A percentile compares a stretch with the other conserved stretches of the same genome.
Conservation (phyloP, 306 rosid species). For the Nissolia schottii region DNA sequence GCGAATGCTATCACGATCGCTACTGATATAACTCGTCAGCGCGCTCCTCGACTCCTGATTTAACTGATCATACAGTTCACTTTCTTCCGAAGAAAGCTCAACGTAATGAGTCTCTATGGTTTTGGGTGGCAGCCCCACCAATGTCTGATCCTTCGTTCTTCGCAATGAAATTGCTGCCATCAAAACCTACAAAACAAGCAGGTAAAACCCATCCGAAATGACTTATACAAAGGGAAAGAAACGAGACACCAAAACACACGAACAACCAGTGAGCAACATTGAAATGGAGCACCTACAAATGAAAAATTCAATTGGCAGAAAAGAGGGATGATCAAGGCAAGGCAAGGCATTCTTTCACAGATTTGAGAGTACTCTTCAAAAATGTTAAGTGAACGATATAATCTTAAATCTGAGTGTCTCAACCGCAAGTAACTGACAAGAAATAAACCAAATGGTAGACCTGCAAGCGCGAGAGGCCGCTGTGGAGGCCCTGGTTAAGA, state of each 20-base stretch:
- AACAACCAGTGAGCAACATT: neutral
- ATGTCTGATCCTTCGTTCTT: conserved; percentile 61
- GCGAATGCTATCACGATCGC: conserved; percentile 15
- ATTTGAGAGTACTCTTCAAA: neutral
- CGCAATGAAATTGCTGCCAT: conserved; percentile 76
- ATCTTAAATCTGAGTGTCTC: neutral
- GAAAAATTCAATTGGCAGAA: neutral
- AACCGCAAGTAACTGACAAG: neutral
- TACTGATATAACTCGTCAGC: conserved; percentile 19
- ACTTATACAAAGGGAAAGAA: neutral
- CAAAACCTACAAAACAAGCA: conserved; percentile 39
- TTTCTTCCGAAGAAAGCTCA: conserved; percentile 69
- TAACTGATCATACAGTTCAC: conserved; percentile 56
- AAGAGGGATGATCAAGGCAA: neutral
- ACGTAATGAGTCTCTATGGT: conserved; percentile 52
- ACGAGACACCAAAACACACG: neutral
- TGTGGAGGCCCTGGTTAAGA: conserved; percentile 38
- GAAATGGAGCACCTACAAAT: neutral
- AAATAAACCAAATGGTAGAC: no score
- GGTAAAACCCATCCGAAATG: neutral
- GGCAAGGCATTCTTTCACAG: neutral
- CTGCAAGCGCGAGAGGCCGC: conserved; percentile 67
- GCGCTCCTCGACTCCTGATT: conserved; percentile 40
- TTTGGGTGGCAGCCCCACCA: conserved; percentile 68
- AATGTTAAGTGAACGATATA: neutral